These are phyloP conservation scores for Solanum clarkiae DNA, from an alignment of 257 asterid genomes.

Conservation along the genomic window DNA sequence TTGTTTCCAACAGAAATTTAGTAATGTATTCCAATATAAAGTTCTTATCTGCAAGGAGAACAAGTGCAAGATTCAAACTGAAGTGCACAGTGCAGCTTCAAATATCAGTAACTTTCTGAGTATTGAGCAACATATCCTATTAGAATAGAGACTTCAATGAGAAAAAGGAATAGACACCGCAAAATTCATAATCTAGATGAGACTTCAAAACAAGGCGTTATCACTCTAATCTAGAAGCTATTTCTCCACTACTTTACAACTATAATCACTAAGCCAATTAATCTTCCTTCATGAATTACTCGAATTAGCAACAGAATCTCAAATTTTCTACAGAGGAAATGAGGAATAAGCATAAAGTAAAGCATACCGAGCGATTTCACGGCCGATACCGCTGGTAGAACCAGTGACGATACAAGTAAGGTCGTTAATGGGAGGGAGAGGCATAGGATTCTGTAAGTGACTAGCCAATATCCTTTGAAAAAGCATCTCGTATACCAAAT, in stretches of 20 bases:
- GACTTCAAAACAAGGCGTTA: neutral
- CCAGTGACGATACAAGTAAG: slow-evolving; percentile 86
- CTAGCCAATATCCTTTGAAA: slow-evolving; percentile 94
- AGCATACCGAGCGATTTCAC: slow-evolving; percentile 63
- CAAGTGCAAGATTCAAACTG: neutral
- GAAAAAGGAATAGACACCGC: neutral
- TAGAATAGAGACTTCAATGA: neutral
- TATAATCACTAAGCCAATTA: neutral
- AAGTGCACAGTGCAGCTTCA: neutral
- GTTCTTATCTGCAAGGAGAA: neutral
- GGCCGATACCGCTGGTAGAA: slow-evolving; percentile 94
- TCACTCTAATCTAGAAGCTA: neutral
- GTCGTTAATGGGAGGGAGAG: slow-evolving; percentile 69
- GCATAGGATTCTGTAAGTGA: slow-evolving; percentile 75
- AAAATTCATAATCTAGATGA: neutral
- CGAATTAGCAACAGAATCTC: neutral
- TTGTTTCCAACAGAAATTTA: neutral
- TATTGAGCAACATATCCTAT: neutral
- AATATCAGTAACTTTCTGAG: neutral
- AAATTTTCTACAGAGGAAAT: neutral
- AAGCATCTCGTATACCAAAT: slow-evolving; percentile 58
- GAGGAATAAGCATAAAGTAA: neutral
- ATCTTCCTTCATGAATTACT: neutral
- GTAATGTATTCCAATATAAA: neutral
- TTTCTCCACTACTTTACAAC: neutral